These are phyloP conservation scores for Xylaria cubensis DNA, from an alignment of 495 filamentous ascomycete species.

Conservation along the genomic window DNA sequence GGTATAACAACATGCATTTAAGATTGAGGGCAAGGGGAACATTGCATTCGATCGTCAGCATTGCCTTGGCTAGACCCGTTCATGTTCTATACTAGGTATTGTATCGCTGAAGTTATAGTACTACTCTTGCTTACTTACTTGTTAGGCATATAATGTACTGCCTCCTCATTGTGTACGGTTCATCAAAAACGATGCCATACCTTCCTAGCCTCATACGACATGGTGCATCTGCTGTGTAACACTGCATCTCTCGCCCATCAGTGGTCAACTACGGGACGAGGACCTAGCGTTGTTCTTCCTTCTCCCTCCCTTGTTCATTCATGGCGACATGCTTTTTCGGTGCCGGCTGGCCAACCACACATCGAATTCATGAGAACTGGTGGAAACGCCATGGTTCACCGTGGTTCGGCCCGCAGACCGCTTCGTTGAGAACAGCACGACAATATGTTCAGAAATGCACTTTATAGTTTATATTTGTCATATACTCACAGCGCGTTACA, in stretches of 20 bases:
- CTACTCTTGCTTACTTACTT: not conserved
- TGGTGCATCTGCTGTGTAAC: slow-evolving; percentile 5
- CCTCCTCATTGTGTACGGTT: not conserved
- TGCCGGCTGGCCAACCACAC: slow-evolving; percentile 8
- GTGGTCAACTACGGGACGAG: not conserved
- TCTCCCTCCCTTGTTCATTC: not conserved
- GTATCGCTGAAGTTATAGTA: not conserved
- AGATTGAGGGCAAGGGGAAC: not conserved
- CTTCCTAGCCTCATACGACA: not conserved
- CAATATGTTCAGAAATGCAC: not conserved
- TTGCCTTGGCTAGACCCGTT: not conserved
- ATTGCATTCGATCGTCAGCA: not conserved
- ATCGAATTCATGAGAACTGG: not conserved
- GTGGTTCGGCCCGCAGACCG: slow-evolving; percentile 12
- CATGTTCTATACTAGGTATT: not conserved
- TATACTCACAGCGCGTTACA: not conserved
- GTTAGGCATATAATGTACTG: not conserved
- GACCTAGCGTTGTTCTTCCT: not conserved
- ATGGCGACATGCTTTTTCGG: not conserved
- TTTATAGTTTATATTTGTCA: slow-evolving; percentile 4
- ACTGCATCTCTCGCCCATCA: slow-evolving; percentile 2
- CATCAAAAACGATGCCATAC: not conserved
- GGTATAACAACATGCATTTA: slow-evolving; percentile 2
- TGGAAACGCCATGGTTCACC: slow-evolving; percentile 5
- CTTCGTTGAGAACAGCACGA: not conserved